Evolutionary conservation across 345 rosid genomes (phyloP), one percentile per base, ranked within the genome.

Genomic region (Gossypium longicalyx): DNA sequence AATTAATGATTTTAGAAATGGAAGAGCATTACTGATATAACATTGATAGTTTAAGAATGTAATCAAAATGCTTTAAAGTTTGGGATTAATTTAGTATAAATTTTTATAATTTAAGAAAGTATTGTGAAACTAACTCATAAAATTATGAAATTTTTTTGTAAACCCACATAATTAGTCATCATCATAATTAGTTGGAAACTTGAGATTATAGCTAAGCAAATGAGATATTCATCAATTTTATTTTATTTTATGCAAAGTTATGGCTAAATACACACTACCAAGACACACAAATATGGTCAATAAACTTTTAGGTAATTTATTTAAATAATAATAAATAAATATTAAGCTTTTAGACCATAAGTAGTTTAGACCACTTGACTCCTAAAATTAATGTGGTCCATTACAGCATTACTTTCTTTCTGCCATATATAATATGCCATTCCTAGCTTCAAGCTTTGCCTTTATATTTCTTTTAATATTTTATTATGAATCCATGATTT

Each of bases 241-340:
- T 68, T 47, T 43, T 73, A 29, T 70, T 58, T 41, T 61, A 4
- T 11, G 12, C 20, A 41, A 57, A 71, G 53, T 25, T 38, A 76
- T 11, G 8, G 74, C 67, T 45, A 19, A 34, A 34, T 16, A 70
- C 62, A 57, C 12, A 12, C 73, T 49, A 43, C 74, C 76, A 15
- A 59, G 12, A 58, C 52, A 48, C 19, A 49, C 19, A 9, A 12
- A 44, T 51, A 72, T 69, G 77, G 82, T 72, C 70, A 72, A 41
- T 75, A 20, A 58, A 3, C 17, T 61, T 71, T 60, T 41, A 43
- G 67, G 27, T 44, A 43, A 20, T 59, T 23, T 59, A 59, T 34
- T 34, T 34, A 34, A 34, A 34, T 5, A 34, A 34, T 5, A 34
- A 34, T 34, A 34, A 34, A 34, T 34, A 34, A 34, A 34, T 34